Percentiles rank a stretch among this genome's conserved stretches.
Conservation (phyloP, 148 eudicot species). For the Oxyria digyna region DNA sequence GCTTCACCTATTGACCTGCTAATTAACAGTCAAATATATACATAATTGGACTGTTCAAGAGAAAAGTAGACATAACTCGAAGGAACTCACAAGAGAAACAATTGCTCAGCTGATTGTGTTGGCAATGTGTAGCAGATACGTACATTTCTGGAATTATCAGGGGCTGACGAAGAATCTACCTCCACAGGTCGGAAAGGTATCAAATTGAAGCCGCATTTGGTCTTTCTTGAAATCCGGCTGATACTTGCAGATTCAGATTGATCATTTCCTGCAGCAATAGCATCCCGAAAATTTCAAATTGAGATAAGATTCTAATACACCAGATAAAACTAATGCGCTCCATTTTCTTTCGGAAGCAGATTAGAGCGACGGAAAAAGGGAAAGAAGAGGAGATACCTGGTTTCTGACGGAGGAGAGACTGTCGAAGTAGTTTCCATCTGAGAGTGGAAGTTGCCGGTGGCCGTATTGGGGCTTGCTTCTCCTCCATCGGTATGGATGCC, state of each 20-base stretch:
- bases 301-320: background rate
- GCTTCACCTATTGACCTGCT: too few species aligned
- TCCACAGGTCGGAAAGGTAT: conserved; percentile 35
- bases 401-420: conserved; percentile 35
- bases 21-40: background rate
- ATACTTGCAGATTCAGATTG: conserved; percentile 13
- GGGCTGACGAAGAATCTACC: conserved; percentile 12
- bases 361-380: background rate
- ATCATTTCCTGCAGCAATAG: background rate
- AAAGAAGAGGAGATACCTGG: conserved; percentile 9
- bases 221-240: conserved; percentile 43
- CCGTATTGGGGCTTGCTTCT: background rate
- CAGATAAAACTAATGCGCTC: background rate
- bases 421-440: conserved; percentile 64
- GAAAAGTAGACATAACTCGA: background rate
- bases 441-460: conserved; percentile 27
- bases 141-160: conserved; percentile 21
- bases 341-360: background rate
- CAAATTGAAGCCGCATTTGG: conserved; percentile 48
- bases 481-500: conserved; percentile 4
- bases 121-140: conserved; percentile 37
- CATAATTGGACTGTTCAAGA: too few species aligned
- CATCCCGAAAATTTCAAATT: background rate
- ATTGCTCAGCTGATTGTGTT: conserved; percentile 25
- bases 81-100: conserved; percentile 38